Evolutionary conservation across 306 rosid species (phyloP).

Genomic region (Rosa persica): DNA sequence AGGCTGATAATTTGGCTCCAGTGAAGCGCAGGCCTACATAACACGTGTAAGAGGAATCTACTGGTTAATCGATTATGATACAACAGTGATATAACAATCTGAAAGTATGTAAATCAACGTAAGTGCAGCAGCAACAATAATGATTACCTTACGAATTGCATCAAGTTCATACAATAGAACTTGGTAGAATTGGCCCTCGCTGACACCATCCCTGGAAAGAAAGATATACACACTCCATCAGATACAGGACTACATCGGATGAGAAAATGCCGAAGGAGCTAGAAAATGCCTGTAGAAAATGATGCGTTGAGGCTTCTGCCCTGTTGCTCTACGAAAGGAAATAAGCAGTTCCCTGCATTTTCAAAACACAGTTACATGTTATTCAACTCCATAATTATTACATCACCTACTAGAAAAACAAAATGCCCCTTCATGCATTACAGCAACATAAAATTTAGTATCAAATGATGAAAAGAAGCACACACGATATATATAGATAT

Average conservation of each 20-base stretch:
- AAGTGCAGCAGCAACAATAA: background rate
- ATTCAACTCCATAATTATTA: background rate
- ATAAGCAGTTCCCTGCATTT: slow-evolving; percentile 79
- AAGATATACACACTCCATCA: slow-evolving; percentile 2
- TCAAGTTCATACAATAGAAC: slow-evolving; percentile 91
- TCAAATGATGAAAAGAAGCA: background rate
- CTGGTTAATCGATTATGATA: background rate
- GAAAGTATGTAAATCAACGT: background rate
- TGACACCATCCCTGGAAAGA: slow-evolving; percentile 86
- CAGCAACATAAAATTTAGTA: background rate
- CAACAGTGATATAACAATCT: background rate
- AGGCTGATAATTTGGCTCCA: slow-evolving; percentile 96
- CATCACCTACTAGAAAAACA: background rate
- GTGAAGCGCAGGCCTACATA: slow-evolving; percentile 81
- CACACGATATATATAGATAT: too few relatives aligned
- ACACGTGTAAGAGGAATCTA: background rate
- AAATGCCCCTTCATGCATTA: background rate
- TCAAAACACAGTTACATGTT: background rate
- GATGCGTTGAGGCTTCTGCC: slow-evolving; percentile 93
- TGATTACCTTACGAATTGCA: slow-evolving; percentile 78
- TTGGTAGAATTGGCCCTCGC: slow-evolving; percentile 95
- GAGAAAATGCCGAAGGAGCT: background rate
- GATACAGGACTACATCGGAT: background rate
- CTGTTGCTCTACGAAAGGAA: slow-evolving; percentile 94
- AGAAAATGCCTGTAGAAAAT: slow-evolving; percentile 73